Conservation (phyloP, 2,329 filamentous ascomycete genomes). For the Gliomastix tumulicola region DNA sequence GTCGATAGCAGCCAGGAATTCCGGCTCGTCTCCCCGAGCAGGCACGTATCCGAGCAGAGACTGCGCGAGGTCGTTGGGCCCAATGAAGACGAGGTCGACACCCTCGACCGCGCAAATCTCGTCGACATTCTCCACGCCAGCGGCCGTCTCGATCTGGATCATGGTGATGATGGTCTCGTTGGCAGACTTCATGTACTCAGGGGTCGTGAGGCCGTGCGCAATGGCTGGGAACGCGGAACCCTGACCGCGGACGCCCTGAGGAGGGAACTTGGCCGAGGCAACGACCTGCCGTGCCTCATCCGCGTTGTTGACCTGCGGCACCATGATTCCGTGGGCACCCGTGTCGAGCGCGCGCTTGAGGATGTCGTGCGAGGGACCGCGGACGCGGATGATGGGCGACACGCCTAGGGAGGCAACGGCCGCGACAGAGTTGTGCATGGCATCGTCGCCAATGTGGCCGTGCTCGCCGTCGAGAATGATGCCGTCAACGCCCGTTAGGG, state of each 20-base stretch:
- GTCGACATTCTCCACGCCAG: slow-evolving; percentile 36
- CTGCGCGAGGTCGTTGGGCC: slow-evolving; percentile 33
- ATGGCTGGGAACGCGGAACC: slow-evolving; percentile 34
- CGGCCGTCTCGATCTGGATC: slow-evolving; percentile 36
- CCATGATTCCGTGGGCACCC: slow-evolving; percentile 31
- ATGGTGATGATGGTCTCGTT: slow-evolving; percentile 35
- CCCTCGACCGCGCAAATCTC: slow-evolving; percentile 26
- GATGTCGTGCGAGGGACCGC: slow-evolving; percentile 21
- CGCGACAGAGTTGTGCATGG: slow-evolving; percentile 37
- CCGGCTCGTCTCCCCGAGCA: slow-evolving; percentile 36
- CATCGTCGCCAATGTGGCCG: slow-evolving; percentile 30
- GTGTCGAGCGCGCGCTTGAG: slow-evolving; percentile 35
- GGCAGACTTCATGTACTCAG: slow-evolving; percentile 32
- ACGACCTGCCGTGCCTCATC: slow-evolving; percentile 31
- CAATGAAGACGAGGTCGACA: slow-evolving; percentile 36
- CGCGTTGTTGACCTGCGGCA: slow-evolving; percentile 33
- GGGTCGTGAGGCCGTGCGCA: slow-evolving; percentile 24
- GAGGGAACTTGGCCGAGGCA: slow-evolving; percentile 34
- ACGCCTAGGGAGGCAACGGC: slow-evolving; percentile 31
- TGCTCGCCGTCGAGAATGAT: slow-evolving; percentile 40
- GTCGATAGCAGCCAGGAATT: slow-evolving; percentile 36
- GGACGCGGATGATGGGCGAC: slow-evolving; percentile 31
- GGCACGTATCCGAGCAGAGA: slow-evolving; percentile 33
- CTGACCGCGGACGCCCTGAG: slow-evolving; percentile 31
- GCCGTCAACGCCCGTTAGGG: slow-evolving; percentile 34